These are phyloP conservation scores for Psilocybe azurescens DNA, from an alignment of 768 basidiomycete genomes.

Conservation along the genomic window DNA sequence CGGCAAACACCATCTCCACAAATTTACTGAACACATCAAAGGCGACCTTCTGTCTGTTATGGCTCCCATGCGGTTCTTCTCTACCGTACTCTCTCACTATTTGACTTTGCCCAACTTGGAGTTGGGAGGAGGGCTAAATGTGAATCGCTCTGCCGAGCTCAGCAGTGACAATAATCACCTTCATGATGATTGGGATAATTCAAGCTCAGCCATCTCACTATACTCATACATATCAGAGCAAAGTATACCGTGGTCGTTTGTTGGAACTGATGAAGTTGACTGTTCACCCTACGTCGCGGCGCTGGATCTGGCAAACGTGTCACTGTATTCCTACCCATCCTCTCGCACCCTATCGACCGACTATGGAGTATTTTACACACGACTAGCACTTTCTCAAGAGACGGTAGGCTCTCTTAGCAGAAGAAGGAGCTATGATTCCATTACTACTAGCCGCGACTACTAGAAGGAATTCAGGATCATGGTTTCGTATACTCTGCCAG, in stretches of 20 bases:
- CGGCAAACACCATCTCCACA: background rate
- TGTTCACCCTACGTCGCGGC: background rate
- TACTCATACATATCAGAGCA: background rate
- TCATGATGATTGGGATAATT: background rate
- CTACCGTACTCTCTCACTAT: background rate
- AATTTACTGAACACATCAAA: background rate
- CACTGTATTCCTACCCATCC: background rate
- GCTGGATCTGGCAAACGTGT: background rate
- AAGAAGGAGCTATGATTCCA: too few species aligned
- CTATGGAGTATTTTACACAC: slow-evolving; percentile 2
- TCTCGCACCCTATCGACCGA: slow-evolving; percentile 2
- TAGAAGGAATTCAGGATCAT: too few species aligned
- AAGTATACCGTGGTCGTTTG: background rate
- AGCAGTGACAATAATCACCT: background rate
- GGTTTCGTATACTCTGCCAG: too few species aligned
- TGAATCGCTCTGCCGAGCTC: background rate
- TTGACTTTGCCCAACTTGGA: background rate
- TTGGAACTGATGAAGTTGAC: background rate
- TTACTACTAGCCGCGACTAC: too few species aligned
- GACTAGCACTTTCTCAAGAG: background rate
- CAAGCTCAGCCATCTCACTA: background rate
- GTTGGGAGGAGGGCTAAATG: background rate
- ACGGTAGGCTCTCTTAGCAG: too few species aligned
- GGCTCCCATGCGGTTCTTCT: background rate
- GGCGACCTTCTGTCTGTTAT: background rate